Percentiles rank a stretch among this genome's conserved stretches.
Evolutionary conservation across 208 protist species (phyloP).

Genomic region (Angomonas deanei): DNA sequence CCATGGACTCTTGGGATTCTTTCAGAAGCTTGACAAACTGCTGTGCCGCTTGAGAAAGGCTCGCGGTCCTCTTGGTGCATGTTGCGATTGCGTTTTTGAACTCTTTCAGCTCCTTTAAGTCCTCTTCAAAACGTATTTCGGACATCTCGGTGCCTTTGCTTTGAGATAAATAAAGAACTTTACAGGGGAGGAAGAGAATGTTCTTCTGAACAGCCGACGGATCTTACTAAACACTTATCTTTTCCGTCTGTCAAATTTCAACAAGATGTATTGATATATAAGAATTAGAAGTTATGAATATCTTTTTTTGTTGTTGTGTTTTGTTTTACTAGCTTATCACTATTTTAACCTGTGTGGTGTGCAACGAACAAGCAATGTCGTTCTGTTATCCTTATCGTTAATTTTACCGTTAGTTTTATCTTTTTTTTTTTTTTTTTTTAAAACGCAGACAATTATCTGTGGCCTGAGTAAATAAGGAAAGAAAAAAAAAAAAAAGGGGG

Average conservation of each 20-base stretch:
- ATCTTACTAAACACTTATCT: too few relatives aligned
- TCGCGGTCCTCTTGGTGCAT: background rate
- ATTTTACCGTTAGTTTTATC: background rate
- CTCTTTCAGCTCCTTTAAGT: background rate
- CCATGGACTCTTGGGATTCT: background rate
- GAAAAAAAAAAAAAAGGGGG: constrained; percentile 5
- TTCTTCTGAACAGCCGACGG: too few relatives aligned
- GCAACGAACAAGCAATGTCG: too few relatives aligned
- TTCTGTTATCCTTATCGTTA: background rate
- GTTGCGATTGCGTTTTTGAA: background rate
- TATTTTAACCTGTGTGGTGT: too few relatives aligned
- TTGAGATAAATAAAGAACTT: constrained; percentile 1
- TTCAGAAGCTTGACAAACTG: background rate
- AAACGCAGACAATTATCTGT: too few relatives aligned
- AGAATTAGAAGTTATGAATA: too few relatives aligned
- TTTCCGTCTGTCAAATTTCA: too few relatives aligned
- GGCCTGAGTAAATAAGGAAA: background rate
- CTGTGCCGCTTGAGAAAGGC: background rate
- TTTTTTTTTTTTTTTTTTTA: background rate
- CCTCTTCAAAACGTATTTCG: background rate
- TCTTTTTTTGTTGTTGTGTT: too few relatives aligned
- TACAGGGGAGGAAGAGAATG: background rate
- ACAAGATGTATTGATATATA: too few relatives aligned
- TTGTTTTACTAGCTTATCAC: too few relatives aligned
- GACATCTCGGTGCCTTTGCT: background rate